Percentiles rank a stretch among this genome's conserved stretches.
Conservation (phyloP, 257 asterid genomes). For the Solanum lignicaule region DNA sequence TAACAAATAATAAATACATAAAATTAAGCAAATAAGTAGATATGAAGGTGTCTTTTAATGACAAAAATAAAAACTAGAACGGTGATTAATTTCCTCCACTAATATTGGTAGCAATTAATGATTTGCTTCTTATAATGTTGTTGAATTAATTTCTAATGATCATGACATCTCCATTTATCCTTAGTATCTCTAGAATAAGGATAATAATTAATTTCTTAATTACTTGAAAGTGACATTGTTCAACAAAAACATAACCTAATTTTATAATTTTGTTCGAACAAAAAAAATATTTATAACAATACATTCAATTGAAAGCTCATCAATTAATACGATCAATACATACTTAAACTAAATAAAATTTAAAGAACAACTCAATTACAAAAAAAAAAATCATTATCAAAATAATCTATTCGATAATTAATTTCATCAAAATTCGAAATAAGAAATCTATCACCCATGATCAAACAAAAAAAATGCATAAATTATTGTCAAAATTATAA, state of each 20-base stretch:
- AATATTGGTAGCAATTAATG: not conserved
- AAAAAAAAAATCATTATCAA: not conserved
- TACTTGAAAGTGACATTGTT: not conserved
- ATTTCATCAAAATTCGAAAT: not conserved
- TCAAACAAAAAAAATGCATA: not conserved
- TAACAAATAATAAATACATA: not conserved
- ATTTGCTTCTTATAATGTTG: not conserved
- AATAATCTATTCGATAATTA: not conserved
- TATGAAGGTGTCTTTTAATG: not conserved
- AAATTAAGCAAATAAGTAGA: not conserved
- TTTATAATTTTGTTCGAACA: not conserved
- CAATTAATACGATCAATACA: not conserved
- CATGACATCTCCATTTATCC: not conserved
- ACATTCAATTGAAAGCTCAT: not conserved
- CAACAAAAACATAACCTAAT: not conserved
- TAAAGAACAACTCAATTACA: not conserved
- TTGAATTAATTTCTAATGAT: not conserved
- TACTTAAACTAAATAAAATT: not conserved
- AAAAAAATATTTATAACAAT: not conserved
- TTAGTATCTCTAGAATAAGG: not conserved
- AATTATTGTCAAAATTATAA: not conserved
- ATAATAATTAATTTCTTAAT: not conserved
- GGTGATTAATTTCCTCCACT: not conserved
- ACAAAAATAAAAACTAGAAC: not conserved
- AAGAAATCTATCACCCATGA: not conserved